Evolutionary conservation across 192 early-diverging fungal species (phyloP).

Genomic region (Backusella macrospora): DNA sequence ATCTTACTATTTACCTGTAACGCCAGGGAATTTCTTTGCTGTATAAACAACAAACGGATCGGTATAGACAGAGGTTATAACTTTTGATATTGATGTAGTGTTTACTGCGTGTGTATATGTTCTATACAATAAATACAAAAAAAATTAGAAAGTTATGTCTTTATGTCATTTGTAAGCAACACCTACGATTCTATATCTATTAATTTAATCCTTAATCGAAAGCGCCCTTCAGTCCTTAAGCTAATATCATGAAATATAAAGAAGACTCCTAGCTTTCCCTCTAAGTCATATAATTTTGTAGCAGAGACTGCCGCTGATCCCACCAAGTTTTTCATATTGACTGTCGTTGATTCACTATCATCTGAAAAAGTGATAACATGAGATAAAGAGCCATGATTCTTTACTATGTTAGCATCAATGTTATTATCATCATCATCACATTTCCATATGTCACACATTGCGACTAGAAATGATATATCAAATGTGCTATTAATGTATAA

Average conservation of each 20-base stretch:
- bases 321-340: conserved; percentile 66
- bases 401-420: neutral
- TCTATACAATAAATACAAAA: neutral
- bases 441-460: conserved; percentile 6
- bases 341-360: conserved; percentile 10
- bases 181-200: conserved; percentile 62
- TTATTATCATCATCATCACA: neutral
- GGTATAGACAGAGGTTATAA: conserved; percentile 57
- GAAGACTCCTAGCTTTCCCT: conserved; percentile 69
- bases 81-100: conserved; percentile 24
- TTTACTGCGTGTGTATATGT: conserved; percentile 11
- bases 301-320: conserved; percentile 71
- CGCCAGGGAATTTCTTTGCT: conserved; percentile 79
- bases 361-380: conserved; percentile 18
- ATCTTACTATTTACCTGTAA: conserved; percentile 35
- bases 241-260: conserved; percentile 84
- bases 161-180: conserved; percentile 33
- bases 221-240: conserved; percentile 74
- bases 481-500: conserved; percentile 1
- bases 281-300: conserved; percentile 63
- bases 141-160: neutral
- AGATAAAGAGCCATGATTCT: conserved; percentile 14
- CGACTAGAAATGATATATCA: conserved; percentile 16
- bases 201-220: conserved; percentile 72
- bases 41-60: conserved; percentile 72